Percentiles rank a stretch among this genome's conserved stretches.
phyloP scores from a whole-genome alignment of 163 green algal genomes.

The Scenedesmus sp. region DNA sequence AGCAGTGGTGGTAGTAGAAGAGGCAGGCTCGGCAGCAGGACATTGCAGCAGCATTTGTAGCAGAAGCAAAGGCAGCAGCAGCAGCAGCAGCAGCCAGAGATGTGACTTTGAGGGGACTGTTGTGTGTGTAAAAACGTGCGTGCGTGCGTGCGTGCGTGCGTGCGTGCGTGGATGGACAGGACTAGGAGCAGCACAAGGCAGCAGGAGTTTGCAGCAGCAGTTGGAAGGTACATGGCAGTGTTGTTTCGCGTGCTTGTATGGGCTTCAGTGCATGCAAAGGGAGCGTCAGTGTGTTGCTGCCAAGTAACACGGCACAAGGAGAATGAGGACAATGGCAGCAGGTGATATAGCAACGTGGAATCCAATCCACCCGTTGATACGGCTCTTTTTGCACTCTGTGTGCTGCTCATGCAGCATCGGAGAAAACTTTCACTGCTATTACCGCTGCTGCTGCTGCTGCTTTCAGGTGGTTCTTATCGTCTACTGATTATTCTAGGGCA shows the following conservation, averaged over 20 bases:
- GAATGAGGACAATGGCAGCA: no score
- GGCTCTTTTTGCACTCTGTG: neutral
- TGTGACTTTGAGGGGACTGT: neutral
- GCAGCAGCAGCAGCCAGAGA: neutral
- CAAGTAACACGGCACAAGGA: no score
- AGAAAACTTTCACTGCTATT: neutral
- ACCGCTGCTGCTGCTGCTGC: neutral
- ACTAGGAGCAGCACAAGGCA: neutral
- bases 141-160: no score
- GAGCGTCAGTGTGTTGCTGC: neutral
- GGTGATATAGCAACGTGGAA: no score
- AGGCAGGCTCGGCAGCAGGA: neutral
- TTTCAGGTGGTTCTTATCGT: constrained; percentile 5
- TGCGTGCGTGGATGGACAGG: no score
- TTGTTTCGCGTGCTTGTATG: no score
- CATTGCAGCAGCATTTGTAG: no score
- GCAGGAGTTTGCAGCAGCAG: neutral
- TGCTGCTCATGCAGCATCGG: no score
- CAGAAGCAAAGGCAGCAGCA: no score
- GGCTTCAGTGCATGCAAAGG: neutral
- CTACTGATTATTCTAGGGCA: neutral
- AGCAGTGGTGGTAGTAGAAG: neutral
- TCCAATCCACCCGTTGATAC: no score
- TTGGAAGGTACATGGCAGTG: neutral
- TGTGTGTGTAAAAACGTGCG: no score